Conservation (phyloP, 768 basidiomycete genomes). For the Coprinellus aureogranulatus region DNA sequence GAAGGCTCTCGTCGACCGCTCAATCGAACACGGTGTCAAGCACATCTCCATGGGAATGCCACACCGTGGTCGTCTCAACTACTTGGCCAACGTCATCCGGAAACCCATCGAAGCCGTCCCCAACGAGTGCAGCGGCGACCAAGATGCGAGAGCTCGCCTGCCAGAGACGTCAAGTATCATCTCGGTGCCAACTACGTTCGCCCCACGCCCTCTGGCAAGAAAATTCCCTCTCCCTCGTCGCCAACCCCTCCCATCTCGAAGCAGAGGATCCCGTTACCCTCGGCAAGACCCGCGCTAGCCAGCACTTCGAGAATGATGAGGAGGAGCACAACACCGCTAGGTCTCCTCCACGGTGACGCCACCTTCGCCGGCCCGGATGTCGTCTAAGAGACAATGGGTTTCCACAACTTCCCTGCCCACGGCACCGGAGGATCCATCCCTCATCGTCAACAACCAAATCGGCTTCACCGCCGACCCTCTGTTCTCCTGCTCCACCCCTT, state of each 20-base stretch:
- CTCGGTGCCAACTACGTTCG: slow-evolving; percentile 98
- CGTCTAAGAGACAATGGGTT: slow-evolving; percentile 99
- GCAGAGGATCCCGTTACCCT: slow-evolving; percentile 98
- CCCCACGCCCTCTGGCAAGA: slow-evolving; percentile 97
- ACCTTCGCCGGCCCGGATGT: slow-evolving; percentile 98
- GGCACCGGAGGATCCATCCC: slow-evolving; percentile 97
- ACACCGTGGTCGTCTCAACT: slow-evolving; percentile 97
- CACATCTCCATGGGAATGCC: slow-evolving; percentile 99
- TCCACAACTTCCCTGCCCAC: slow-evolving; percentile 92
- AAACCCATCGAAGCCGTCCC: slow-evolving; percentile 98
- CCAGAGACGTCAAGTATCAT: slow-evolving; percentile 99
- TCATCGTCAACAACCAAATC: slow-evolving; percentile 99
- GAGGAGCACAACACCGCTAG: slow-evolving; percentile 81
- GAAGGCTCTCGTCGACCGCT: slow-evolving; percentile 98
- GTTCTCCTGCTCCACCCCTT: slow-evolving; percentile 95
- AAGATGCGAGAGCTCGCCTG: slow-evolving; percentile 72
- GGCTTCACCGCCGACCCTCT: slow-evolving; percentile 99
- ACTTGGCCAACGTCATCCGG: slow-evolving; percentile 96
- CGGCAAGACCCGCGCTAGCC: slow-evolving; percentile 94
- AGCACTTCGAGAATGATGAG: slow-evolving; percentile 91
- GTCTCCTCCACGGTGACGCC: slow-evolving; percentile 96
- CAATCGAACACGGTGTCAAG: slow-evolving; percentile 96
- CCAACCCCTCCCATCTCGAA: slow-evolving; percentile 97
- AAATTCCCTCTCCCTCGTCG: slow-evolving; percentile 96
- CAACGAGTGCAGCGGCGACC: slow-evolving; percentile 88